phyloP scores from a whole-genome alignment of 352 stramenopile genomes.

The Pythium insidiosum region DNA sequence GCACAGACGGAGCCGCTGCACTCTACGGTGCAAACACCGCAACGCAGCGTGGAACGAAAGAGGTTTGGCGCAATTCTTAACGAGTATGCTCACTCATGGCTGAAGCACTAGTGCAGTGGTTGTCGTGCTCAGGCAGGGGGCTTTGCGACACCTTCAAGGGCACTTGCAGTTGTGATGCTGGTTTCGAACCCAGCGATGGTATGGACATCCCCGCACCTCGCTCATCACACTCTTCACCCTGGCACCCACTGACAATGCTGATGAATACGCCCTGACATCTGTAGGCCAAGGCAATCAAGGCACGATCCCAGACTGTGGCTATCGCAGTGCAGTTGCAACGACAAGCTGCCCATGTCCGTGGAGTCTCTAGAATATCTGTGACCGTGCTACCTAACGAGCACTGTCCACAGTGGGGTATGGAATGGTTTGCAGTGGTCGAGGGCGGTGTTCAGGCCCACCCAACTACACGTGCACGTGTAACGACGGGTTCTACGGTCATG shows the following conservation, averaged over 20 bases:
- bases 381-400: no score
- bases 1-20: constrained; percentile 22
- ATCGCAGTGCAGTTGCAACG: constrained; percentile 28
- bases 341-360: constrained; percentile 29
- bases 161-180: constrained; percentile 33
- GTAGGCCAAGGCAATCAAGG: constrained; percentile 15
- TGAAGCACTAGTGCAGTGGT: constrained; percentile 38
- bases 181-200: constrained; percentile 58
- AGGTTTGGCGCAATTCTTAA: constrained; percentile 20
- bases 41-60: constrained; percentile 50
- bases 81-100: neutral
- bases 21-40: constrained; percentile 21
- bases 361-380: no score
- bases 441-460: constrained; percentile 29
- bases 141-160: constrained; percentile 39
- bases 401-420: constrained; percentile 27
- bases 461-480: constrained; percentile 52
- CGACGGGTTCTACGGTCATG: constrained; percentile 31
- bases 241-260: no score
- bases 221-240: no score
- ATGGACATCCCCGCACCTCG: neutral
- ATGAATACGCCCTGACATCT: neutral
- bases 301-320: constrained; percentile 20
- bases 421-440: constrained; percentile 47
- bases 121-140: constrained; percentile 50